phyloP scores from a whole-genome alignment of 345 rosid genomes.

The Eucalyptus curtisii region DNA sequence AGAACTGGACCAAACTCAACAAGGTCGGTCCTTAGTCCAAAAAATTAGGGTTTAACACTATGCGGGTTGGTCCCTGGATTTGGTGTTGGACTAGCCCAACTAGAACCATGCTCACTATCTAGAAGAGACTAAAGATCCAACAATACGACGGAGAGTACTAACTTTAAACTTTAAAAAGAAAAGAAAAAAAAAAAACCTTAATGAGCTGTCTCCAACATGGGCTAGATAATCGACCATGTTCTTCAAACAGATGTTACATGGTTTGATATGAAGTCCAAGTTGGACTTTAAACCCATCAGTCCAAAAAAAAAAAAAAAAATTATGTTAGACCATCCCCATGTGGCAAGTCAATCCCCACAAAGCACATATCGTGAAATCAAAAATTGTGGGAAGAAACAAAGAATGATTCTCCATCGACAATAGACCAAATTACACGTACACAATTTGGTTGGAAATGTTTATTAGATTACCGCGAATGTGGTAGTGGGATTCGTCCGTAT shows the following conservation, averaged over 20 bases:
- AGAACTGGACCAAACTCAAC: no score
- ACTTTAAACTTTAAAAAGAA: neutral
- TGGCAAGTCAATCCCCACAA: neutral
- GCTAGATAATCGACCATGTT: neutral
- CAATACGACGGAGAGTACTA: neutral
- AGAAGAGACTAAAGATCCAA: neutral
- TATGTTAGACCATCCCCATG: neutral
- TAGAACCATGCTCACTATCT: no score
- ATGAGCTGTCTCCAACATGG: neutral
- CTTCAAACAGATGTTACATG: neutral
- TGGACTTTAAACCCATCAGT: neutral
- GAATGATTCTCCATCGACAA: neutral
- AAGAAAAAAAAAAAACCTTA: neutral
- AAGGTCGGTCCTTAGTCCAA: no score
- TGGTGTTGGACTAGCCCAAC: no score
- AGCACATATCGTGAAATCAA: neutral
- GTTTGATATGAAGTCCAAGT: neutral
- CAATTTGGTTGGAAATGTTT: neutral
- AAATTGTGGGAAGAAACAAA: neutral
- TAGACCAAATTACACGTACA: neutral
- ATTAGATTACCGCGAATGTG: neutral
- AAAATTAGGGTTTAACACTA: no score
- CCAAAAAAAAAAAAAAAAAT: neutral
- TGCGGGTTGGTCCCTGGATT: accelerated
- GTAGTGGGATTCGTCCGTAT: neutral